Base-by-base conservation (phyloP, 202 grass and related monocot genomes). In the Schoenoplectus triqueter region DNA sequence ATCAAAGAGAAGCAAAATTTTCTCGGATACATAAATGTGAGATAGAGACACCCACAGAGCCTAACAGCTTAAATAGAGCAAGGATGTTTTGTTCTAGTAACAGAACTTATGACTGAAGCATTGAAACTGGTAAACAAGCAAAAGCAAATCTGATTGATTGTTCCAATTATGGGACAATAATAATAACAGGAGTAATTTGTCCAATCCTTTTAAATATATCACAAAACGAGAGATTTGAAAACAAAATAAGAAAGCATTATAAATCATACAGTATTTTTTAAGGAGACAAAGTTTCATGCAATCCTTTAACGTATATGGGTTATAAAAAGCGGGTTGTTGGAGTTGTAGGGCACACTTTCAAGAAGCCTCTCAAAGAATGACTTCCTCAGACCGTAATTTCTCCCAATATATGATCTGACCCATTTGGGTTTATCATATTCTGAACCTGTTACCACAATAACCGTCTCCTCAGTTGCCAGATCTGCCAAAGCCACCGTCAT, bases 311-410 rank as follows among this genome's bases (percentile, higher is more conserved):
- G 31, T 56, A 85, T 73, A 85, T 14, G 42, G 59, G 9, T 60
- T 41, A 79, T 31, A 64, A 61, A 68, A 14, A 11, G 65, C 65
- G 86, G 69, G 77, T 88, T 73, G 7, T 3, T 10, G 2, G 47
- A 60, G 3, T 3, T 17, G 60, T 88, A 88, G 50, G 82, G 86
- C 31, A 73, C 13, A 3, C 42, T 62, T 68, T 65, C 10, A 39
- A 80, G n/a, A 85, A 88, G 86, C 82, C 86, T 80, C 11, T 22
- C 15, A 41, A 88, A 88, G 15, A 88, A 40, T 0, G 86, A 88
- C 59, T 66, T 79, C 19, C 5, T 63, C 70, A 88, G 67, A 13
- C 86, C 86, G 20, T 71, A 9, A 18, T 6, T 11, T 77, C 86
- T 84, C 9, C 59, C 87, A 1, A 85, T 85, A 73, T 80, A 18